These are phyloP conservation scores for Apiotrichum montevideense DNA, from an alignment of 1,284 basidiomycete species.

Conservation along the genomic window DNA sequence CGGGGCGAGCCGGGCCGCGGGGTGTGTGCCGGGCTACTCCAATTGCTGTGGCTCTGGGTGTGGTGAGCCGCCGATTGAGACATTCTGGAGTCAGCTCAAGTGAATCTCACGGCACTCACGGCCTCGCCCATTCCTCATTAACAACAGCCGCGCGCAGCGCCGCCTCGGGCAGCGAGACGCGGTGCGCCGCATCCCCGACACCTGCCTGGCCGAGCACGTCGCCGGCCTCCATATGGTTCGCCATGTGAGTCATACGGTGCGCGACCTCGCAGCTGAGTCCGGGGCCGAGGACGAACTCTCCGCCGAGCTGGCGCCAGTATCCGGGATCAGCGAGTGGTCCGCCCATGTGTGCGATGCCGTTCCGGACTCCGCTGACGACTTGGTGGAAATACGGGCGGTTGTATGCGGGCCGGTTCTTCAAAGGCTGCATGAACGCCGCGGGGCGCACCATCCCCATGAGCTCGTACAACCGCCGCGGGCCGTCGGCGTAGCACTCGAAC, in stretches of 20 bases:
- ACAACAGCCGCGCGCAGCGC: no score
- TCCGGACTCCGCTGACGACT: slow-evolving; percentile 35
- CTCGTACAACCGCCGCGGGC: slow-evolving; percentile 32
- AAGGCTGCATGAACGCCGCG: slow-evolving; percentile 32
- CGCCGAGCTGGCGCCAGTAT: slow-evolving; percentile 41
- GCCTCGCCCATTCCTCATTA: no score
- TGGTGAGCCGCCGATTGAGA: no score
- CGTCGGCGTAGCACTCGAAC: slow-evolving; percentile 44
- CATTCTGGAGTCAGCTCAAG: no score
- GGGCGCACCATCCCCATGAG: slow-evolving; percentile 40
- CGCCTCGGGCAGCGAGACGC: no score
- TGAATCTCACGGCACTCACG: no score
- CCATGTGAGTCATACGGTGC: slow-evolving; percentile 44
- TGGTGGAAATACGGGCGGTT: slow-evolving; percentile 36
- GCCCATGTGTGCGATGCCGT: slow-evolving; percentile 33
- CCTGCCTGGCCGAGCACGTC: slow-evolving; percentile 16
- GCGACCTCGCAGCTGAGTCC: slow-evolving; percentile 42
- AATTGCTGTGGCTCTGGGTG: no score
- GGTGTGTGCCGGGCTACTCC: background rate
- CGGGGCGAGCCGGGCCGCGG: background rate
- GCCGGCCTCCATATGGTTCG: slow-evolving; percentile 45
- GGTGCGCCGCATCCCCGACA: background rate
- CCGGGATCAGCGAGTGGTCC: slow-evolving; percentile 35
- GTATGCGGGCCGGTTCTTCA: slow-evolving; percentile 33
- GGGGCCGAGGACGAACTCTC: slow-evolving; percentile 41